Base-by-base conservation (phyloP, 768 basidiomycete genomes). In the Lentinula sp. region DNA sequence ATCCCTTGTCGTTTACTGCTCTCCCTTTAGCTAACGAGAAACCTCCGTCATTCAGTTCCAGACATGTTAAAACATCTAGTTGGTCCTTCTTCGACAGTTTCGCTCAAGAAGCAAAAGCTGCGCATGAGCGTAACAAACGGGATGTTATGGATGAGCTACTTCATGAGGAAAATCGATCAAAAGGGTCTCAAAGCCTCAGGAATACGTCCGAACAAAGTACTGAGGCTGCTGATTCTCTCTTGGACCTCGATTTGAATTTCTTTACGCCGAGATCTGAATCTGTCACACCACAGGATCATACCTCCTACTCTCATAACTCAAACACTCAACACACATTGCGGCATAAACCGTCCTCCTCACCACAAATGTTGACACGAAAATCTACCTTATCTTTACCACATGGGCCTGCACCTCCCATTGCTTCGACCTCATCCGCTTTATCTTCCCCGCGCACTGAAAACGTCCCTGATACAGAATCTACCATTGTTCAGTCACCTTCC, bases 121-220 rank as follows among this genome's bases (percentile, higher is more conserved):
- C 84, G 9, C 76, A 80, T 0, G 82, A 83, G 55, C 76, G 74
- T 42, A 84, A 78, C 54, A 75, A 81, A 62, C 78, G 77, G 59
- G 76, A 72, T 23, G 73, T 90, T 5, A 73, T 91, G 53, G 82
- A 87, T 49, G 88, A 91, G 67, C 70, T 91, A 39, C 68, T 90
- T 40, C 65, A 78, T 61, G 81, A 90, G 70, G 85, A 88, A 55
- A 88, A 91, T 69, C 88, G 88, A 1, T 69, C 89, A 65, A 87
- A 85, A 67, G 87, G 84, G 75, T 60, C 84, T 16, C 40, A 58
- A 18, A n/a, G 16, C 18, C 57, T 18, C 32, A 23, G 4, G 6
- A 28, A 46, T 31, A 32, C 37, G 35, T 46, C 60, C 34, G 42
- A n/a, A 57, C 54, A 28, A n/a, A 37, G 58, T 53, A 57, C 43